Evolutionary conservation across 768 basidiomycete species (phyloP), one percentile per base, ranked within the genome.

Genomic region (Termitomyces sp.): DNA sequence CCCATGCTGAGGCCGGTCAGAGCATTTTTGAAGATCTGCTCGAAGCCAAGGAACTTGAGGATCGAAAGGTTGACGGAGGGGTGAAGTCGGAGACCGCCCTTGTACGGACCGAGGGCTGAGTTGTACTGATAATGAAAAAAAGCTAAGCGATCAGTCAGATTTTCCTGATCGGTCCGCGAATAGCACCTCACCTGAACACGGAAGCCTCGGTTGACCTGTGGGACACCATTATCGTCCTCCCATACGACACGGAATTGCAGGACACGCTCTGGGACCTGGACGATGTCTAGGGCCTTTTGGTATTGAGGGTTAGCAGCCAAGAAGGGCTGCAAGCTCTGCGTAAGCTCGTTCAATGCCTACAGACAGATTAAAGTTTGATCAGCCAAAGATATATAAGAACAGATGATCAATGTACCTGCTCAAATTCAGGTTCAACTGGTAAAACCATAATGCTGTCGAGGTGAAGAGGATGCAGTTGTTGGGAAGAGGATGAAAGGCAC

Each of bases 41-140:
- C 89, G 74, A 89, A 88, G 49, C 88, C 89, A 65, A 91, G 83
- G 85, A 91, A 91, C 72, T 91, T 91, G 74, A 91, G 83, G 77
- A 91, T 89, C 67, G 86, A 88, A 43, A 91, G 82, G 78, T 89
- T 90, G 76, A 91, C 89, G 56, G 85, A 83, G 63, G 88, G 87
- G 79, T 90, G 88, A 56, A 91, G 82, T 65, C 89, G 85, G 67
- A 90, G 84, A 73, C 88, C 88, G 63, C 89, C 89, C 73, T 89
- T 88, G 81, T 89, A 89, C 47, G 89, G 89, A 58, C 89, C 89
- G 36, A 91, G 81, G 32, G 86, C 87, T 50, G 88, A 89, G 81
- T 88, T 88, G 79, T 86, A 90, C 84, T 87, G 67, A 32, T 61
- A 47, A 25, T 25, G 25, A 42, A 17, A 31, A 51, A 52, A 29